These are phyloP conservation scores for Nicotiana benthamiana DNA, from an alignment of 257 asterid species.

Conservation along the genomic window DNA sequence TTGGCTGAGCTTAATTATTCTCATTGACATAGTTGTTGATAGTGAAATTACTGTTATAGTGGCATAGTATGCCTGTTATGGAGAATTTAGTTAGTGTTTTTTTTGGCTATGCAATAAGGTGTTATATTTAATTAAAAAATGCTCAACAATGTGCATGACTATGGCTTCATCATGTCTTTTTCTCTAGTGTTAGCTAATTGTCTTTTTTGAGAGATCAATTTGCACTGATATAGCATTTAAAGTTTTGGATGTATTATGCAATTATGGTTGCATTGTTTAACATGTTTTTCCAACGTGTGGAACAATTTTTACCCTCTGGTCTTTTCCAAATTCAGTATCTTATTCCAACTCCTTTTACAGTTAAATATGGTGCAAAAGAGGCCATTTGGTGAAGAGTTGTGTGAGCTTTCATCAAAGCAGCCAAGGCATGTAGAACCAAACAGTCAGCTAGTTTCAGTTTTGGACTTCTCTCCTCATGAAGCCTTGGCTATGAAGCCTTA, in stretches of 20 bases:
- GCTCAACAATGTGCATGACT: not conserved
- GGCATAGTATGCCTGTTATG: not conserved
- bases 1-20: not conserved
- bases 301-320: not conserved
- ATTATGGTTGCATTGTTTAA: not conserved
- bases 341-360: constrained; percentile 16
- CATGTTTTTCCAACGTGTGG: not conserved
- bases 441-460: constrained; percentile 22
- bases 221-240: not conserved
- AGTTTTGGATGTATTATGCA: not conserved
- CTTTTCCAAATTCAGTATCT: not conserved
- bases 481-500: constrained; percentile 1
- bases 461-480: constrained; percentile 17
- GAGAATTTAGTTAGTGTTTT: not conserved
- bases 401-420: constrained; percentile 29
- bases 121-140: too few species aligned
- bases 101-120: not conserved
- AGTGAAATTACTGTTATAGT: not conserved
- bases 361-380: constrained; percentile 40
- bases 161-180: not conserved
- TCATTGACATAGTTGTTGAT: not conserved
- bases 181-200: not conserved
- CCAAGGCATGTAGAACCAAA: constrained; percentile 26
- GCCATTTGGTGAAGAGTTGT: constrained; percentile 20
- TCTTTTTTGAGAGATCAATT: not conserved